Evolutionary conservation across 2,329 filamentous ascomycete genomes (phyloP), one percentile per base, ranked within the genome.

Genomic region (Colletotrichum limetticola): DNA sequence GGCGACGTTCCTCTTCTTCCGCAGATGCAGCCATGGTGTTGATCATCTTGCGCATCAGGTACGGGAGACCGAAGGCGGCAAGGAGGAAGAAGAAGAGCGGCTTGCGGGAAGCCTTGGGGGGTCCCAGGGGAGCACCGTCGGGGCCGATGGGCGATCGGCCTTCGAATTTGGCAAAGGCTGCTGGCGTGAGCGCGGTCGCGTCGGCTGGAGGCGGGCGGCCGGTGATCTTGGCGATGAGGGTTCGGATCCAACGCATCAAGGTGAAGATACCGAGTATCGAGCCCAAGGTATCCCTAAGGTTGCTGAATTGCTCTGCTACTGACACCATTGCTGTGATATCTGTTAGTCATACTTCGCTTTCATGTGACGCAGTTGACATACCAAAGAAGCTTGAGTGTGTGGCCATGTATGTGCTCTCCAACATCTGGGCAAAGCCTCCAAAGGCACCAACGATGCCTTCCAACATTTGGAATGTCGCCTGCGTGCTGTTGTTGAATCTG

Each of bases 341-440:
- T 71, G 59, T 74, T 30, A 56, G 56, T 79, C 24, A 42, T 42
- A 12, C 7, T 16, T 26, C 19, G 5, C 14, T 22, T 24, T 5
- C 26, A 7, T 8, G 22, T 61, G n/a, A 32, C 7, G 3, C 6
- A 24, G 26, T 26, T 2, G 16, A 84, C 93, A 79, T 89, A 98
- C 95, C 95, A 79, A 98, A 99, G 84, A 99, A 99, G 66, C 95
- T 98, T 6, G 95, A 98, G 83, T 99, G 97, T 0, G 97, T 99
- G 35, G 97, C 97, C 97, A 99, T 99, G 79, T 98, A 99, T 12
- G 97, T 98, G 86, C 97, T 98, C 85, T 99, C 97, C 32, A 99
- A 89, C 97, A 99, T 99, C 86, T 99, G 97, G 14, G 97, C 95
- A 81, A 99, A 98, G 0, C 97, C 97, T 24, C 95, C 95, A 86